Base-by-base conservation (phyloP, 345 rosid genomes). In the Gossypium australe region DNA sequence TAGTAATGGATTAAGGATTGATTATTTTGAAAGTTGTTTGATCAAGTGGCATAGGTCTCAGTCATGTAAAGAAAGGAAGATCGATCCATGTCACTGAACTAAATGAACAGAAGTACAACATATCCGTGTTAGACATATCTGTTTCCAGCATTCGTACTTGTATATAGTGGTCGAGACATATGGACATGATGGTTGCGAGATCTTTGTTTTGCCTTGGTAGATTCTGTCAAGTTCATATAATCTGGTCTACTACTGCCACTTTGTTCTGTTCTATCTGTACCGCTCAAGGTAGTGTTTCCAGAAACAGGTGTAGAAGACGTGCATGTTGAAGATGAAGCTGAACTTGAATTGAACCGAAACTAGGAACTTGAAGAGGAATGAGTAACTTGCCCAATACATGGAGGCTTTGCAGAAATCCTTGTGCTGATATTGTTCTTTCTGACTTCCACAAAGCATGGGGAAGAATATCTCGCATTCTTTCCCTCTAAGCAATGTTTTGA, bases 171-270 rank as follows among this genome's bases (percentile, higher is more conserved):
- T 70, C 77, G 87, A 7, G 90, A 88, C 72, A 86, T 75, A 62
- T 78, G 83, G 51, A 70, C 55, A 48, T 75, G 51, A 44, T 48
- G 69, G 44, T 52, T 72, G 49, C 27, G 61, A 9, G 57, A 70
- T 80, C 86, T 88, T 77, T 83, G 82, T 76, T 91, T 94, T 1
- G 97, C 95, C 88, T 90, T 92, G 9, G 88, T 92, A 49, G 98
- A 91, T 74, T 92, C 90, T 0, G 97, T 94, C 74, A 89, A 67
- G 75, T 80, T 89, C 98, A 92, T 94, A 73, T 92, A 92, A 78
- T 79, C 91, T 22, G 97, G 97, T 82, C 82, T 85, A 56, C 66
- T 56, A 43, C 72, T 83, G 66, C 86, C 80, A 43, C 87, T 84
- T 44, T 86, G 88, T 38, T 85, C 88, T 56, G 88, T 79, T 77